Evolutionary conservation across 139 green algal species (phyloP).

Genomic region (Picochlorum sp.): DNA sequence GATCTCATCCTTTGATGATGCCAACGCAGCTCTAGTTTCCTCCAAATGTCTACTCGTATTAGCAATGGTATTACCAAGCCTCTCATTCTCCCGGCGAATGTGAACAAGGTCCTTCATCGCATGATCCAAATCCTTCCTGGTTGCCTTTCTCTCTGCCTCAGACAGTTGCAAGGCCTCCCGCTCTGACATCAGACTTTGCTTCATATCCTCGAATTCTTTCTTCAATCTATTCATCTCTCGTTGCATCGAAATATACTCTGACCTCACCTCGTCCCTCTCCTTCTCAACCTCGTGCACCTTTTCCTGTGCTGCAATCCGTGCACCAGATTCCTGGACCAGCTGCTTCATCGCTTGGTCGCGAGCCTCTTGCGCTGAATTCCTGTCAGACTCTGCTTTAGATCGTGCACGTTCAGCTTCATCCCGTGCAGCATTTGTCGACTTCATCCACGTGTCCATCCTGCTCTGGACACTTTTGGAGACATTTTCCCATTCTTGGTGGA

Average conservation of each 20-base stretch:
- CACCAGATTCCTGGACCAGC: constrained; percentile 14
- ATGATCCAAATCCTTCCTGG: constrained; percentile 5
- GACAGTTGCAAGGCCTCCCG: constrained; percentile 12
- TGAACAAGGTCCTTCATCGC: constrained; percentile 9
- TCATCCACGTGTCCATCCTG: constrained; percentile 11
- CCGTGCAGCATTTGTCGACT: constrained; percentile 6
- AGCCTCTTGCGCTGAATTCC: constrained; percentile 12
- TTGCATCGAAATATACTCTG: constrained; percentile 1
- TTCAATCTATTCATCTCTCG: not conserved
- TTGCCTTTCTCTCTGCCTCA: constrained; percentile 1
- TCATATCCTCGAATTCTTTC: constrained; percentile 3
- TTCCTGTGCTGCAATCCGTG: constrained; percentile 9
- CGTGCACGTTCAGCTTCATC: constrained; percentile 7
- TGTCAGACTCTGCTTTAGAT: constrained; percentile 13
- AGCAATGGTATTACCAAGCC: not conserved
- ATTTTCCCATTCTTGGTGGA: not conserved
- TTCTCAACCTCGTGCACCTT: not conserved
- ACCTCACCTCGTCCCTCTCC: not conserved
- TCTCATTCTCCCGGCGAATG: not conserved
- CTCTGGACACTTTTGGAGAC: not conserved
- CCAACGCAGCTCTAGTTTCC: not conserved
- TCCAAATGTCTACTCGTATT: constrained; percentile 1
- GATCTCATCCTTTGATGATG: not conserved
- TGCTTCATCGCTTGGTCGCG: constrained; percentile 2
- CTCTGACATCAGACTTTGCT: not conserved